Conservation (phyloP, 2,329 filamentous ascomycete species). For the Juglanconis juglandina region DNA sequence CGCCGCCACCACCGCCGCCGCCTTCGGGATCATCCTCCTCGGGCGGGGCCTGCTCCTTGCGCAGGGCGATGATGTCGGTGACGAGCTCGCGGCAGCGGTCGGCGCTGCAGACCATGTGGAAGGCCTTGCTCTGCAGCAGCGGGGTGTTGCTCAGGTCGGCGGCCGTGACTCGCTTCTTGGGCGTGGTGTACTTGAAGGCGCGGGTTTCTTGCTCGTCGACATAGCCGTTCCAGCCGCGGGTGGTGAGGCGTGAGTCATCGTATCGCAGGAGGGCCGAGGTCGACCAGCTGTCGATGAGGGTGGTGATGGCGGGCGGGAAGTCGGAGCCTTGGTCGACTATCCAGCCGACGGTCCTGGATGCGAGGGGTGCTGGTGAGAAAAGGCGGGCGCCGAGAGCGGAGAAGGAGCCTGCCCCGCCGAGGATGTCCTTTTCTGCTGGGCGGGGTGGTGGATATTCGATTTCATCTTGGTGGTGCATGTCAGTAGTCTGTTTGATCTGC, state of each 20-base stretch:
- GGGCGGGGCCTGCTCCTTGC: slow-evolving; percentile 35
- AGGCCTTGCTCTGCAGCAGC: slow-evolving; percentile 70
- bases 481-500: slow-evolving; percentile 11
- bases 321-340: slow-evolving; percentile 86
- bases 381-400: slow-evolving; percentile 84
- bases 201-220: slow-evolving; percentile 63
- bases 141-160: slow-evolving; percentile 58
- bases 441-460: slow-evolving; percentile 77
- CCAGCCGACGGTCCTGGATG: slow-evolving; percentile 74
- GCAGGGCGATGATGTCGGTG: slow-evolving; percentile 61
- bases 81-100: slow-evolving; percentile 73
- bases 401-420: slow-evolving; percentile 88
- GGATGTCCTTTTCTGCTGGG: slow-evolving; percentile 66
- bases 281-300: slow-evolving; percentile 68
- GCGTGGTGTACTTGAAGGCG: slow-evolving; percentile 83
- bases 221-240: slow-evolving; percentile 91
- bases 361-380: slow-evolving; percentile 64
- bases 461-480: slow-evolving; percentile 57
- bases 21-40: slow-evolving; percentile 24
- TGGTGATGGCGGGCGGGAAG: slow-evolving; percentile 67
- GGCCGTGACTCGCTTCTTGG: slow-evolving; percentile 77
- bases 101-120: slow-evolving; percentile 85
- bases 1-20: slow-evolving; percentile 11
- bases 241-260: slow-evolving; percentile 69
- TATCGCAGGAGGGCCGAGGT: slow-evolving; percentile 69